Evolutionary conservation across 129 eudicot genomes (phyloP).

Genomic region (Smallanthus sonchifolius): DNA sequence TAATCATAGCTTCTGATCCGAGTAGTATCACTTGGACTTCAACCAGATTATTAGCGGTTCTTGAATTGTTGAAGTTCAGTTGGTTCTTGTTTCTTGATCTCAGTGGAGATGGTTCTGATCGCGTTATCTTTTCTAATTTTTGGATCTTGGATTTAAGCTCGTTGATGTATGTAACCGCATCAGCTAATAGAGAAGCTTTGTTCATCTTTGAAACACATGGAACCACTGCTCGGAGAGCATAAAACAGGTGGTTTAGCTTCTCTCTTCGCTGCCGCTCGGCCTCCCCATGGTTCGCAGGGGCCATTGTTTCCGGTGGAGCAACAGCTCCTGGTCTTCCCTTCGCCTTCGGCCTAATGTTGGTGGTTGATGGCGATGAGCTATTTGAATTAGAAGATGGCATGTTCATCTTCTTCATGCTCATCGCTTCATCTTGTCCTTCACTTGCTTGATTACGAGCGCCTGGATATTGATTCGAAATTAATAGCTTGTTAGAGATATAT

Average conservation of each 20-base stretch:
- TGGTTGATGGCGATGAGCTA: conserved; percentile 21
- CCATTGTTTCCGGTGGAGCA: conserved; percentile 9
- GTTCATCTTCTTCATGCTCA: conserved; percentile 13
- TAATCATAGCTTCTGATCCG: conserved; percentile 48
- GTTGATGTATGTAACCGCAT: conserved; percentile 54
- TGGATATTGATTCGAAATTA: background rate
- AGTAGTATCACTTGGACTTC: conserved; percentile 45
- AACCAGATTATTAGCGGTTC: background rate
- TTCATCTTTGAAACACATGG: conserved; percentile 65
- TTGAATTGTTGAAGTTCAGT: background rate
- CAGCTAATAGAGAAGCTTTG: conserved; percentile 54
- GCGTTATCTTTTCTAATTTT: conserved; percentile 19
- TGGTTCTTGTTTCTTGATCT: conserved; percentile 17
- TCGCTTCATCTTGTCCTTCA: conserved; percentile 25
- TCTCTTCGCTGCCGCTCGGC: conserved; percentile 64
- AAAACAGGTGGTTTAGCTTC: conserved; percentile 49
- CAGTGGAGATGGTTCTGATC: background rate
- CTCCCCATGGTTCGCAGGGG: conserved; percentile 31
- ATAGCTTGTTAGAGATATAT: too few relatives aligned
- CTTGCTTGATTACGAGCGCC: conserved; percentile 18
- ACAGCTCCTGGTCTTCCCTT: conserved; percentile 25
- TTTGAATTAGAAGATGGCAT: conserved; percentile 24
- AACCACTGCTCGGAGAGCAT: conserved; percentile 53
- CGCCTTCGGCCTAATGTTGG: conserved; percentile 12
- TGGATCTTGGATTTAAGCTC: conserved; percentile 42